These are phyloP conservation scores for Abelmoschus esculentus DNA, from an alignment of 345 rosid species.

Conservation along the genomic window DNA sequence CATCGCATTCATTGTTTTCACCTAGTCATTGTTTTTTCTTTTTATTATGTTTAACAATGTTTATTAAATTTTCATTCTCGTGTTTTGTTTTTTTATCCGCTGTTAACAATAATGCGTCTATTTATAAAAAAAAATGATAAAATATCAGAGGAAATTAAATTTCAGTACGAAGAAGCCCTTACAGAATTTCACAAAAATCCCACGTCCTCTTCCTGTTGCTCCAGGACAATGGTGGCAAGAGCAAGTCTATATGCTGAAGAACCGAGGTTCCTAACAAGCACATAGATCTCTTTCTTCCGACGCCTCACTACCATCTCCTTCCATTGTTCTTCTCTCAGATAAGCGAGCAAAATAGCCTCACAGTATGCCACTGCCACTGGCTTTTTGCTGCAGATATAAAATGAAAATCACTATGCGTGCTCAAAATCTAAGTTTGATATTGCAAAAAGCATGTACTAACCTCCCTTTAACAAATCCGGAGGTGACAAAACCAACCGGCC, in stretches of 20 bases:
- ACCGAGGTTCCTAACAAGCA: slow-evolving; percentile 70
- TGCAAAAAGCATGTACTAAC: slow-evolving; percentile 27
- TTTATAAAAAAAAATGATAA: too few species aligned
- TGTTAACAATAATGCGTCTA: too few species aligned
- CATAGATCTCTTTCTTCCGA: slow-evolving; percentile 59
- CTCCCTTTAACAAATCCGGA: slow-evolving; percentile 81
- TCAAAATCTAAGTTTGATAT: not conserved
- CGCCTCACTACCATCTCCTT: slow-evolving; percentile 32
- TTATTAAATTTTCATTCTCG: too few species aligned
- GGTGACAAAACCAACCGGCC: slow-evolving; percentile 81
- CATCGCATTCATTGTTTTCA: too few species aligned
- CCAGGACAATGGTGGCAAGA: slow-evolving; percentile 60
- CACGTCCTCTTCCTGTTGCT: slow-evolving; percentile 49
- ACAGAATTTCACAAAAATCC: slow-evolving; percentile 32
- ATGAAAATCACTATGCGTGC: not conserved
- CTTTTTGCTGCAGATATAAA: slow-evolving; percentile 50
- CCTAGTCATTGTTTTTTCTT: too few species aligned
- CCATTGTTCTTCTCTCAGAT: slow-evolving; percentile 70
- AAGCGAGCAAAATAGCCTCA: slow-evolving; percentile 55
- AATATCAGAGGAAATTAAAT: too few species aligned
- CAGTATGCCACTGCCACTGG: slow-evolving; percentile 56
- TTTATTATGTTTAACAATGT: too few species aligned
- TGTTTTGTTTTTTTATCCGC: too few species aligned
- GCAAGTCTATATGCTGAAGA: slow-evolving; percentile 79
- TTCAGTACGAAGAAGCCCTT: too few species aligned